These are phyloP conservation scores for Peltaster fructicola DNA, from an alignment of 2,329 filamentous ascomycete species.

Conservation along the genomic window DNA sequence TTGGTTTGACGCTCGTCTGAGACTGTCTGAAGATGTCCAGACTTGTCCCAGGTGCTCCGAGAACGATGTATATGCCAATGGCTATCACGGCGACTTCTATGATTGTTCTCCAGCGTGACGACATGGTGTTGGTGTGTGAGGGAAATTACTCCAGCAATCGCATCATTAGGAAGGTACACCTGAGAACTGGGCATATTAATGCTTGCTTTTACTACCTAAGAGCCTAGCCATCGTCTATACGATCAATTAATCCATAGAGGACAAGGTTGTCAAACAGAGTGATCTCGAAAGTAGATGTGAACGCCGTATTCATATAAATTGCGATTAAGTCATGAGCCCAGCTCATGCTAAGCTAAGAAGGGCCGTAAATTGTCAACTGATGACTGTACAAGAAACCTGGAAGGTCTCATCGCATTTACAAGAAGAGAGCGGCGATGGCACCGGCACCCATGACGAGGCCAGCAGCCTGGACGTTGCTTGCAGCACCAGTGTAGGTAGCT, in stretches of 20 bases:
- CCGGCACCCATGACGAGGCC: slow-evolving; percentile 10
- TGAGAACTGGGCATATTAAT: too few relatives aligned
- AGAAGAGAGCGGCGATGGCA: slow-evolving; percentile 13
- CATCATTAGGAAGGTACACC: too few relatives aligned
- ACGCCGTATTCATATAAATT: too few relatives aligned
- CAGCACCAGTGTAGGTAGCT: slow-evolving; percentile 9
- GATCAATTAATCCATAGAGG: too few relatives aligned
- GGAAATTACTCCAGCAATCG: too few relatives aligned
- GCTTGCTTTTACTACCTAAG: too few relatives aligned
- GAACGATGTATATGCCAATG: slow-evolving; percentile 15
- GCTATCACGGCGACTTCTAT: slow-evolving; percentile 17
- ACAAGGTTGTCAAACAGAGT: too few relatives aligned
- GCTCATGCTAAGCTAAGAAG: background rate
- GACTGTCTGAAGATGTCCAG: slow-evolving; percentile 1
- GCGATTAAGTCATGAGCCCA: background rate
- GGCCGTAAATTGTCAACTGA: background rate
- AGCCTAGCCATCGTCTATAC: too few relatives aligned
- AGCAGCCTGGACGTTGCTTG: slow-evolving; percentile 8
- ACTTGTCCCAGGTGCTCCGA: slow-evolving; percentile 15
- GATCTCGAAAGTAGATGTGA: too few relatives aligned
- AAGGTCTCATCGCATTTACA: slow-evolving; percentile 6
- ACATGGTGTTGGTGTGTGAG: background rate
- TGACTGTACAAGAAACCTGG: background rate
- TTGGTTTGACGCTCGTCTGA: slow-evolving; percentile 1
- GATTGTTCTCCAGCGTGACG: slow-evolving; percentile 12